A percentile compares a stretch with the other conserved stretches of the same genome.
Conservation (phyloP, 768 basidiomycete genomes). For the Phylloporus arenicola region DNA sequence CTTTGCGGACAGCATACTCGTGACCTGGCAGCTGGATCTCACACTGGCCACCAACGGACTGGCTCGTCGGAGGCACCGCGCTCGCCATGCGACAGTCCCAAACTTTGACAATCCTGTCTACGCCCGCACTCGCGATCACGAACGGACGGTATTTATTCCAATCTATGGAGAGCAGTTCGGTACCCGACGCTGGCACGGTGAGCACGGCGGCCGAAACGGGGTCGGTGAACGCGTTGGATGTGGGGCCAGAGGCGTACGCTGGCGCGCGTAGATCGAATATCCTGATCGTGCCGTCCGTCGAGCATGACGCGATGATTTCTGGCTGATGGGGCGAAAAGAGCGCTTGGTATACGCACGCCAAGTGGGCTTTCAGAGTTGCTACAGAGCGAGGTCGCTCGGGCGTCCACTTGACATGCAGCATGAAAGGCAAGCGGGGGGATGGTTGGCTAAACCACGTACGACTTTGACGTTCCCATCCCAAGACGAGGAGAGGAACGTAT, state of each 20-base stretch:
- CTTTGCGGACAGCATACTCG: slow-evolving; percentile 84
- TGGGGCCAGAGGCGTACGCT: slow-evolving; percentile 48
- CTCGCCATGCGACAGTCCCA: slow-evolving; percentile 90
- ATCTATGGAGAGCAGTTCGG: slow-evolving; percentile 77
- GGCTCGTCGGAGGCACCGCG: slow-evolving; percentile 39
- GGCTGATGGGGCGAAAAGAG: slow-evolving; percentile 91
- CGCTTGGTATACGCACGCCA: slow-evolving; percentile 83
- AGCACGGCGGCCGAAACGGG: slow-evolving; percentile 67
- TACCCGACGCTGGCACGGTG: slow-evolving; percentile 71
- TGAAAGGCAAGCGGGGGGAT: neutral
- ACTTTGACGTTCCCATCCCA: slow-evolving; percentile 93
- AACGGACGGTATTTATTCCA: slow-evolving; percentile 92
- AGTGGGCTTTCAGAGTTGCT: slow-evolving; percentile 76
- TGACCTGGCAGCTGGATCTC: slow-evolving; percentile 73
- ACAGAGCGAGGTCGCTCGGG: slow-evolving; percentile 78
- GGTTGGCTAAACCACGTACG: slow-evolving; percentile 42
- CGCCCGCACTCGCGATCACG: slow-evolving; percentile 70
- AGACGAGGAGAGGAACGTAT: slow-evolving; percentile 77
- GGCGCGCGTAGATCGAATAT: slow-evolving; percentile 75
- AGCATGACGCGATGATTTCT: slow-evolving; percentile 75
- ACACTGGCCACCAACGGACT: slow-evolving; percentile 65
- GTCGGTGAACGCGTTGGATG: slow-evolving; percentile 53
- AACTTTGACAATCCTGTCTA: slow-evolving; percentile 69
- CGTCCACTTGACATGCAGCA: slow-evolving; percentile 58
- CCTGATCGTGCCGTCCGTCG: slow-evolving; percentile 79